These are phyloP conservation scores for Sclerotinia glacialis DNA, from an alignment of 2,329 filamentous ascomycete species.

Conservation along the genomic window DNA sequence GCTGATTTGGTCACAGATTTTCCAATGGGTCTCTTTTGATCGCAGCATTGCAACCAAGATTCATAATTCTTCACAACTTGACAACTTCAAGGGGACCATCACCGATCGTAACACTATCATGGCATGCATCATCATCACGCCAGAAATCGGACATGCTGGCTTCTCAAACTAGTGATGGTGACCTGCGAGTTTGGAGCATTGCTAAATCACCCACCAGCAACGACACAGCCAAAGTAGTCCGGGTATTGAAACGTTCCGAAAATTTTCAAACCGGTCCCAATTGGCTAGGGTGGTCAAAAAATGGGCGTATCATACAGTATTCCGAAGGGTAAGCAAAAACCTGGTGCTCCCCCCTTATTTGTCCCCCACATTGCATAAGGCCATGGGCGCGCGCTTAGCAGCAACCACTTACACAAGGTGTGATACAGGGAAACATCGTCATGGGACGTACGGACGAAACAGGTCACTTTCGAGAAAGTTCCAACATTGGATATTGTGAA, in stretches of 20 bases:
- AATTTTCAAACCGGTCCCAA: slow-evolving; percentile 72
- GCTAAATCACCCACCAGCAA: slow-evolving; percentile 70
- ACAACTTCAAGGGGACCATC: slow-evolving; percentile 82
- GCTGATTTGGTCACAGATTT: slow-evolving; percentile 57
- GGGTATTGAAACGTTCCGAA: slow-evolving; percentile 78
- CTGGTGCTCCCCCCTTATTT: slow-evolving; percentile 21
- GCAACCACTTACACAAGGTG: slow-evolving; percentile 40
- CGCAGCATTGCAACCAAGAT: slow-evolving; percentile 82
- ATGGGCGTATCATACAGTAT: slow-evolving; percentile 90
- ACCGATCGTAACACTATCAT: slow-evolving; percentile 80
- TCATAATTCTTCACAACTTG: slow-evolving; percentile 90
- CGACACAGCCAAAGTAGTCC: slow-evolving; percentile 82
- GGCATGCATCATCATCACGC: slow-evolving; percentile 94
- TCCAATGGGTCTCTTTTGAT: slow-evolving; percentile 92
- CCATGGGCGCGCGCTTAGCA: slow-evolving; percentile 49
- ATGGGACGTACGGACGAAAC: slow-evolving; percentile 98
- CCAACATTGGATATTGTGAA: slow-evolving; percentile 79
- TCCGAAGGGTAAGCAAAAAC: slow-evolving; percentile 72
- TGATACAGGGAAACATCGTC: slow-evolving; percentile 74
- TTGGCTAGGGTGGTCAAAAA: slow-evolving; percentile 99
- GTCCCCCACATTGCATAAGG: slow-evolving; percentile 31
- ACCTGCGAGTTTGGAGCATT: slow-evolving; percentile 94
- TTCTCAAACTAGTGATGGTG: slow-evolving; percentile 85
- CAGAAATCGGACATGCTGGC: slow-evolving; percentile 98
- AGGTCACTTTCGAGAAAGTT: slow-evolving; percentile 85